These are phyloP conservation scores for Penicillium psychrofluorescens DNA, from an alignment of 495 filamentous ascomycete species.

Conservation along the genomic window DNA sequence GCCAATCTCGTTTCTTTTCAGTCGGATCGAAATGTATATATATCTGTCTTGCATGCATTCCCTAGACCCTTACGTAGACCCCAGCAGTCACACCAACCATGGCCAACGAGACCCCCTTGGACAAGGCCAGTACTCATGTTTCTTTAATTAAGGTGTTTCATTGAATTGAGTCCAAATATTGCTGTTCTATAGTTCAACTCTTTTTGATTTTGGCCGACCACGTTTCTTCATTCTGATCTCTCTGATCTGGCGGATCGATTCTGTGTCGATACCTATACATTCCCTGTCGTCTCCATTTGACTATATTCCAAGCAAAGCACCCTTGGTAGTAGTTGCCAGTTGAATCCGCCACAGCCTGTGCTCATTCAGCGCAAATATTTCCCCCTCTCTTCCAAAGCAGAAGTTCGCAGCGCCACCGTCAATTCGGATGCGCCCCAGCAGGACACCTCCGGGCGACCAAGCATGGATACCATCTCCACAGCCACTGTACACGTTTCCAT, in stretches of 20 bases:
- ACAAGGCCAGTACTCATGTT: not conserved
- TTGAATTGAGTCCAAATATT: too few species aligned
- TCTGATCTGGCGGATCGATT: too few species aligned
- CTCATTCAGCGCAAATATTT: conserved; percentile 37
- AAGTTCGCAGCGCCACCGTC: conserved; percentile 34
- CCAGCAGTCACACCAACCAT: conserved; percentile 3
- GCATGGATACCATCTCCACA: conserved; percentile 56
- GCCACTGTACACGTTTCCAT: conserved; percentile 56
- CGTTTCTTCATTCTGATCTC: too few species aligned
- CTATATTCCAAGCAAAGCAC: too few species aligned
- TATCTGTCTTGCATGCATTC: not conserved
- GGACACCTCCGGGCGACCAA: conserved; percentile 48
- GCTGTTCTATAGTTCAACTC: too few species aligned
- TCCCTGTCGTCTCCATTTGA: too few species aligned
- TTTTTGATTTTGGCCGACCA: too few species aligned
- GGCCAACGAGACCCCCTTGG: not conserved
- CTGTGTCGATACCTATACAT: too few species aligned
- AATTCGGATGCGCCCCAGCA: conserved; percentile 46
- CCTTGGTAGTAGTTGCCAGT: conserved; percentile 1
- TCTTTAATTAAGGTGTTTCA: too few species aligned
- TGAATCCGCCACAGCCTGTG: conserved; percentile 33
- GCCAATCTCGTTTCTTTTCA: not conserved
- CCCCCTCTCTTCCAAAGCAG: conserved; percentile 34
- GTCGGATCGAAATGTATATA: conserved; percentile 3
- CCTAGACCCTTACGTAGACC: too few species aligned